Percentiles rank a stretch among this genome's conserved stretches.
Evolutionary conservation across 192 early-diverging fungal genomes (phyloP).

Genomic region (Linderina pennispora): DNA sequence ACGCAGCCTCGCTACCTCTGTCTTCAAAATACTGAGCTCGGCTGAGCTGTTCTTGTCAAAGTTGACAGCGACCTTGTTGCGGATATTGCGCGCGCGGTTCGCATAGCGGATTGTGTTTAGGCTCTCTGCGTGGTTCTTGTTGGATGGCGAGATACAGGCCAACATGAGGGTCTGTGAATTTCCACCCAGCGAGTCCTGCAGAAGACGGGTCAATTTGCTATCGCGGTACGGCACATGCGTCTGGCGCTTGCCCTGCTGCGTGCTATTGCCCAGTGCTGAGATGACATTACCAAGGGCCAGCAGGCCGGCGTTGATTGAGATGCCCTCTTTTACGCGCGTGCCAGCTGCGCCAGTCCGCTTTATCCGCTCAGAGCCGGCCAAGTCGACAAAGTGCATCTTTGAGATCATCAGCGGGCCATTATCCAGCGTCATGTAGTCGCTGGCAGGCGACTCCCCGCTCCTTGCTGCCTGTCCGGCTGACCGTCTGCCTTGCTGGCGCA

Average conservation of each 20-base stretch:
- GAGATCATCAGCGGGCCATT: slow-evolving; percentile 48
- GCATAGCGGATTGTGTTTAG: slow-evolving; percentile 96
- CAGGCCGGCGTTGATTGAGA: slow-evolving; percentile 94
- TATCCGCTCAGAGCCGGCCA: slow-evolving; percentile 94
- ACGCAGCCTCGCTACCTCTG: slow-evolving; percentile 39
- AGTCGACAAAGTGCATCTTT: slow-evolving; percentile 98
- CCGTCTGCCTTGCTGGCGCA: slow-evolving; percentile 73
- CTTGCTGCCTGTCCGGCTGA: slow-evolving; percentile 1
- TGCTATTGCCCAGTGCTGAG: slow-evolving; percentile 78
- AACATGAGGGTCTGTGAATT: slow-evolving; percentile 96
- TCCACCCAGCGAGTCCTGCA: slow-evolving; percentile 95
- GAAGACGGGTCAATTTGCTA: slow-evolving; percentile 90
- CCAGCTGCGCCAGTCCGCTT: slow-evolving; percentile 93
- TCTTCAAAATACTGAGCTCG: slow-evolving; percentile 44
- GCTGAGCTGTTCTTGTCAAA: slow-evolving; percentile 48
- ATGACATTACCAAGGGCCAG: slow-evolving; percentile 98
- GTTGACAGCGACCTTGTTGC: slow-evolving; percentile 80
- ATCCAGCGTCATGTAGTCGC: slow-evolving; percentile 7
- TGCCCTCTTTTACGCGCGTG: slow-evolving; percentile 94
- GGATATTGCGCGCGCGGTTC: slow-evolving; percentile 94
- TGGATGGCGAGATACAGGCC: slow-evolving; percentile 89
- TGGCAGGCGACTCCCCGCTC: background rate
- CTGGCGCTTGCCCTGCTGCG: slow-evolving; percentile 35
- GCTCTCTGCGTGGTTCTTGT: slow-evolving; percentile 83
- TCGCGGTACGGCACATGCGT: slow-evolving; percentile 95